Evolutionary conservation across 495 filamentous ascomycete genomes (phyloP).

Genomic region (Trichoderma parareesei): DNA sequence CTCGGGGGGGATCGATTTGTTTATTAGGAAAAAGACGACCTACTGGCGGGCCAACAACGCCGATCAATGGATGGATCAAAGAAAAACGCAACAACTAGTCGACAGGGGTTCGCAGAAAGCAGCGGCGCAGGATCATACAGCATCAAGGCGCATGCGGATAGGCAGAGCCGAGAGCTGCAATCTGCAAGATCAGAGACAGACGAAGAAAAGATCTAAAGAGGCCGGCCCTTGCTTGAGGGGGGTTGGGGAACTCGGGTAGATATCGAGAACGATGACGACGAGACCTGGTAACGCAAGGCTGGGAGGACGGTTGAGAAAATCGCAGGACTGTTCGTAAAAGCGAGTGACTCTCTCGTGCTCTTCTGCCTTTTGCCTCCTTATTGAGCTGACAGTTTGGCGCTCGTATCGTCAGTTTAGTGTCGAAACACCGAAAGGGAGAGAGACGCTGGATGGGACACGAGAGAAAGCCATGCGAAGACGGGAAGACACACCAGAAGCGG

Average conservation of each 20-base stretch:
- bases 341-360: neutral
- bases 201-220: neutral
- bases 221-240: neutral
- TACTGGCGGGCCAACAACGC: conserved; percentile 5
- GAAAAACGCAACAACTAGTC: neutral
- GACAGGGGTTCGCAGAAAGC: neutral
- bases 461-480: neutral
- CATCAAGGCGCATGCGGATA: neutral
- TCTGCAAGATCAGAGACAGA: neutral
- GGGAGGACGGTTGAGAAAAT: neutral
- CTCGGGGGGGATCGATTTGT: neutral
- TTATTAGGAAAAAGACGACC: neutral
- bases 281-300: neutral
- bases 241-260: neutral
- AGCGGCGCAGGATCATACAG: neutral
- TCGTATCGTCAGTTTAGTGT: neutral
- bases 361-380: neutral
- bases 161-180: neutral
- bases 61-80: neutral
- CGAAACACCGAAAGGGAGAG: neutral
- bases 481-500: neutral
- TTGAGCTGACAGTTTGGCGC: neutral
- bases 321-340: neutral
- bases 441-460: too few relatives aligned
- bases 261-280: neutral